Base-by-base conservation (phyloP, 495 filamentous ascomycete genomes). In the Thermochaetoides thermophila region DNA sequence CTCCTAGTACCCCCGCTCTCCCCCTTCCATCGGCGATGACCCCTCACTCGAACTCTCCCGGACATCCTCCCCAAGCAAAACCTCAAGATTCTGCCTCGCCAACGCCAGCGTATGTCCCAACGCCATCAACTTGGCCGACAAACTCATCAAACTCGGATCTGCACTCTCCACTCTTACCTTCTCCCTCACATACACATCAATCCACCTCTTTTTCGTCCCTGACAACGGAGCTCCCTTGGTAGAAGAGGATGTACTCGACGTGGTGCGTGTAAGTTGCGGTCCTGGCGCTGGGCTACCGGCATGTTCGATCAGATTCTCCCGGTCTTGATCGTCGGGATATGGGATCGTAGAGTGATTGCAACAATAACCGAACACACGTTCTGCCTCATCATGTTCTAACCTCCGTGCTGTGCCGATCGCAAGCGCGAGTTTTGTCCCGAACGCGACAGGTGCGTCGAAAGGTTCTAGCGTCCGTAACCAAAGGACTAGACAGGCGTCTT, bases 141-240 rank as follows among this genome's bases (percentile, higher is more conserved):
- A 64, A n/a, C 78, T 73, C 59, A 97, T 71, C 40, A 97, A 43
- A 49, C 75, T 83, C 19, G 89, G 91, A 49, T 97, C 89, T 35
- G 85, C 81, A 36, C 74, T 86, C 59, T 94, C 89, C 5, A 96
- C 82, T 18, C 74, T 68, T 7, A 97, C 71, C 53, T 94, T 93
- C 46, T 96, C 89, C 40, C 69, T 74, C 13, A 97, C 91, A 27
- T 67, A 73, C 0, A 95, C 86, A 28, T 86, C 78, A 12, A 57
- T 53, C 24, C 44, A 27, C 9, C 37, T 38, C 15, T 11, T 39
- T 7, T 0, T 32, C 12, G 35, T 36, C 14, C 41, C 41, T 0
- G 41, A 44, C 7, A 34, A 18, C 5, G 30, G 34, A 18, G 30
- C 27, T 34, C 3, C 32, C 37, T 20, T 12, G 19, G 40, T 17